Base-by-base conservation (phyloP, 306 rosid genomes). In the Citrullus amarus region DNA sequence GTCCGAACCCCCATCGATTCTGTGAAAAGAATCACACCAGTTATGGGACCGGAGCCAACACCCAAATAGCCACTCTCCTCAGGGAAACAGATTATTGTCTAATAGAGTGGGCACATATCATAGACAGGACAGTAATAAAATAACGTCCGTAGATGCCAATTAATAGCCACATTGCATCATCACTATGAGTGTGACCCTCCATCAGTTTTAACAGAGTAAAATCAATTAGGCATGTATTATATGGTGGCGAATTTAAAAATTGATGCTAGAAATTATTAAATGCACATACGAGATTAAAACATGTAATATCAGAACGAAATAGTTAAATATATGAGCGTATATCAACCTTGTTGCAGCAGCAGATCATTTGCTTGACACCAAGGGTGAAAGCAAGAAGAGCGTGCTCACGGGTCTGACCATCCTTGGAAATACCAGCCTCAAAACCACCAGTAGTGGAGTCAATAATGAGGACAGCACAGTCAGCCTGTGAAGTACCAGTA, bases 401-500 rank as follows among this genome's bases (percentile, higher is more conserved):
- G 16, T 71, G 82, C 32, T 80, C 79, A 80, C 78, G 78, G 44
- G 81, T 78, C 76, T 78, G 81, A 10, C 81, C 81, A 51, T 78
- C 81, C 81, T 78, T 78, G 14, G 81, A 78, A 20, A 78, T 78
- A 78, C 81, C 81, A 60, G 79, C 79, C 25, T 80, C 79, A 7
- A 80, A 80, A 60, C 83, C 79, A 72, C 79, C 79, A 48, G 79
- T 70, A 25, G 83, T 80, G 75, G 83, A 73, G 44, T 80, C 83
- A 73, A 80, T 73, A 50, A 80, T 80, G 53, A 73, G 83, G 15
- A 80, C 79, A 4, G 79, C 83, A 73, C 85, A 59, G 75, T 88
- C 88, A 61, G 88, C 91, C 76, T 88, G 91, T 6, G 87, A 83
- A 3, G 91, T 85, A 51, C 89, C 91, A 0, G 89, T 86, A 28